These are phyloP conservation scores for Penicillium sp. DNA, from an alignment of 2,329 filamentous ascomycete species.

Conservation along the genomic window DNA sequence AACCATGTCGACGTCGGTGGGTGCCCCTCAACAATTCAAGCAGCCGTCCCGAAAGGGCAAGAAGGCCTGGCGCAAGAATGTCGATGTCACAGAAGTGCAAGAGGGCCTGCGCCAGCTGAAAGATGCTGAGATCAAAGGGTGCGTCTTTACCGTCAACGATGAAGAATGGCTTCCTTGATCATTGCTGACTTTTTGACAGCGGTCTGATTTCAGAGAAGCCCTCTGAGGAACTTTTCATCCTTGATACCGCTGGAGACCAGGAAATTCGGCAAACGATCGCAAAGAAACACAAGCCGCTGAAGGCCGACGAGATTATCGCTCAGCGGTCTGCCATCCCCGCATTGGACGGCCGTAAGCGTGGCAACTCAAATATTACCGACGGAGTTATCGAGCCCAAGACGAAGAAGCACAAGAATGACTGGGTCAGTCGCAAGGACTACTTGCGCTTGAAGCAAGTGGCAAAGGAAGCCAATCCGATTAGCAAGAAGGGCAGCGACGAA, in stretches of 20 bases:
- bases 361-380: constrained; percentile 68
- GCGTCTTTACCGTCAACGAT: constrained; percentile 21
- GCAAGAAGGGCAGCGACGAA: constrained; percentile 59
- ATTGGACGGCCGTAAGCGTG: constrained; percentile 75
- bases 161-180: constrained; percentile 2
- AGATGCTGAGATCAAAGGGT: constrained; percentile 91
- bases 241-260: constrained; percentile 74
- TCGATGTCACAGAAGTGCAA: constrained; percentile 85
- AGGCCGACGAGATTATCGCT: constrained; percentile 88
- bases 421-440: constrained; percentile 83
- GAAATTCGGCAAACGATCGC: constrained; percentile 65
- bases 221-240: constrained; percentile 79
- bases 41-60: constrained; percentile 96
- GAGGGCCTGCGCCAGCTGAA: constrained; percentile 80
- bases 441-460: constrained; percentile 76
- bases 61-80: constrained; percentile 98
- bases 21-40: constrained; percentile 75
- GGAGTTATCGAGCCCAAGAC: constrained; percentile 65
- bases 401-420: constrained; percentile 76
- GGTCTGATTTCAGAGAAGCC: constrained; percentile 82
- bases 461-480: constrained; percentile 58
- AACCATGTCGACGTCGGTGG: constrained; percentile 38
- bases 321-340: constrained; percentile 79
- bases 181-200: constrained; percentile 49
- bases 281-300: constrained; percentile 75